phyloP scores from a whole-genome alignment of 2,329 filamentous ascomycete species.

The Aphanoascus verrucosus region DNA sequence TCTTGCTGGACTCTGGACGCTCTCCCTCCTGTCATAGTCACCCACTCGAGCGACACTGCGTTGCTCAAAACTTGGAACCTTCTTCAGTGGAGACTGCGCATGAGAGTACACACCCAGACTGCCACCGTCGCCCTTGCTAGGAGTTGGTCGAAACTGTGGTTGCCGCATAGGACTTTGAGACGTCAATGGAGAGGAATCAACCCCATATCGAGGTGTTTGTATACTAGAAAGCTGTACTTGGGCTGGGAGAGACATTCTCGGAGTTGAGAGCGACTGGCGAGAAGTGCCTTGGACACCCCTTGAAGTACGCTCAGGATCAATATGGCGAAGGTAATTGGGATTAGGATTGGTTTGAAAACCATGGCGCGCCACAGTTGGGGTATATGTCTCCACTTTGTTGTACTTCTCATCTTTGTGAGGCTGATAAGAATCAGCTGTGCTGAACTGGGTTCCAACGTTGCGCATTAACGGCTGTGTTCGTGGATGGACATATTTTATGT shows the following conservation, averaged over 20 bases:
- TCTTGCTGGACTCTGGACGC: conserved; percentile 29
- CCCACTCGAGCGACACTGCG: conserved; percentile 36
- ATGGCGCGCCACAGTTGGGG: conserved; percentile 53
- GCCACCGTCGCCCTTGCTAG: conserved; percentile 53
- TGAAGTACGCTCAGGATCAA: conserved; percentile 53
- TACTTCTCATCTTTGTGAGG: conserved; percentile 35
- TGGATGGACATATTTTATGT: conserved; percentile 89
- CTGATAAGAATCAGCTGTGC: conserved; percentile 31
- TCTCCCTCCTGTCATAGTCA: conserved; percentile 29
- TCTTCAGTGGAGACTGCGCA: conserved; percentile 71
- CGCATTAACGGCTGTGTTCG: conserved; percentile 69
- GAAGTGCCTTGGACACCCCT: conserved; percentile 33
- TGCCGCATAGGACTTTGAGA: conserved; percentile 41
- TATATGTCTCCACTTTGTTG: conserved; percentile 52
- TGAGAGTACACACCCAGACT: conserved; percentile 72
- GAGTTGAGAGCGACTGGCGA: conserved; percentile 23
- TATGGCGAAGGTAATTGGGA: conserved; percentile 61
- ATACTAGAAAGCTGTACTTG: conserved; percentile 24
- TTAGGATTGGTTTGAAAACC: conserved; percentile 76
- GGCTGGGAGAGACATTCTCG: conserved; percentile 17
- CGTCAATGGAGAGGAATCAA: conserved; percentile 39
- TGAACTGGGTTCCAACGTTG: conserved; percentile 70
- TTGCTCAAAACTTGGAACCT: conserved; percentile 49
- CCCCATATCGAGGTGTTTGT: conserved; percentile 36
- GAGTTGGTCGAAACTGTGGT: conserved; percentile 42